Base-by-base conservation (phyloP, 2,329 filamentous ascomycete species). In the Cryphonectria naterciae region DNA sequence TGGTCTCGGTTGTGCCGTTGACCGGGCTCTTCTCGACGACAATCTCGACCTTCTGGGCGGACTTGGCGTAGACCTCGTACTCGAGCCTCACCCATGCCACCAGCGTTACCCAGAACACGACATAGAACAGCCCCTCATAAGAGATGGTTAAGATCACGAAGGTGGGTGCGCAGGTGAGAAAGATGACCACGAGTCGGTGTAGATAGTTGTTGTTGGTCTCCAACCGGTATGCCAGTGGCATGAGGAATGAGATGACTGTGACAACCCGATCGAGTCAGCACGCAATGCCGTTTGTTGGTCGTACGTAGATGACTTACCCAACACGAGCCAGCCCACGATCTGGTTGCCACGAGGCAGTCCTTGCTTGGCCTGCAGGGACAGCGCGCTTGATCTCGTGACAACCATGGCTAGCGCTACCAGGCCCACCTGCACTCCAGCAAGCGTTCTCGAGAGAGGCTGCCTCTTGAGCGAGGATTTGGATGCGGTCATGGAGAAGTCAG, bases 121-220 rank as follows among this genome's bases (percentile, higher is more conserved):
- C 89, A 81, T 98, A 99, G 80, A 99, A 99, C 2, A 99, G 86
- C 0, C 95, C 95, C 81, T 99, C 96, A 82, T 97, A 99, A 0
- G 95, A 98, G 76, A 98, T 98, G 10, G 95, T 97, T 66, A 99
- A 88, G 77, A 99, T 95, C 78, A 99, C 92, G 81, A 98, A 99
- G 1, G 92, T 92, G 0, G 96, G 96, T 0, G 95, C 92, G 79
- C 97, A 98, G 6, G 95, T 93, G 65, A 99, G 85, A 83, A 98
- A 99, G 68, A 98, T 90, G 75, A 97, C 89, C 75, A 95, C 87
- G 4, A 99, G 85, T 35, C 95, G 91, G 80, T 98, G 95, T 75
- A 98, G 88, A 80, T 98, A 98, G 81, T 98, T 91, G 75, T 86
- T 92, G 79, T 93, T 96, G 1, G 94, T 92, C 74, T 93, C 90